These are phyloP conservation scores for Aspergillus pseudoterreus DNA, from an alignment of 2,329 filamentous ascomycete species.

Conservation along the genomic window DNA sequence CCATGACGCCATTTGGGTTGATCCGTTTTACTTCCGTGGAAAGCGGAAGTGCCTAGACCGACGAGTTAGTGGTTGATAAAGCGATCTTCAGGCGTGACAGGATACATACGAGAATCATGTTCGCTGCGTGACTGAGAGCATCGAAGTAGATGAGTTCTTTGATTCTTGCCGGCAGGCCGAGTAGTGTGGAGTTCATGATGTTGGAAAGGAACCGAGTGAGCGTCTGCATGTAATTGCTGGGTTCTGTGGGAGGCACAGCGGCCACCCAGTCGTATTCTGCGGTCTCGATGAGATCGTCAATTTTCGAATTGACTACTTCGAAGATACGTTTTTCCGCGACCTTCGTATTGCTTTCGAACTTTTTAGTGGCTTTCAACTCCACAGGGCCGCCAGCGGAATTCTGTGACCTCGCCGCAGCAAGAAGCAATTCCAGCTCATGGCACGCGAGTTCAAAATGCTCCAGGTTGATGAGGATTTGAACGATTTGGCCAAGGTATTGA, in stretches of 20 bases:
- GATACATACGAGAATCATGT: conserved; percentile 68
- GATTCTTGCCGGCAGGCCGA: conserved; percentile 91
- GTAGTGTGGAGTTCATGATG: conserved; percentile 91
- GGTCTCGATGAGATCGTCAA: conserved; percentile 93
- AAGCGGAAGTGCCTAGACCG: conserved; percentile 66
- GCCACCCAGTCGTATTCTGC: conserved; percentile 91
- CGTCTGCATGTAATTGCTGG: conserved; percentile 93
- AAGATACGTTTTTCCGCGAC: conserved; percentile 97
- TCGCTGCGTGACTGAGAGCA: conserved; percentile 83
- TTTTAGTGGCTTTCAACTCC: conserved; percentile 74
- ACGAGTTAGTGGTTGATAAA: conserved; percentile 10
- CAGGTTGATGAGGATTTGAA: conserved; percentile 95
- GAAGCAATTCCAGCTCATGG: conserved; percentile 77
- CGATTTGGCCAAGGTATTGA: conserved; percentile 95
- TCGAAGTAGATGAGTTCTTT: conserved; percentile 98
- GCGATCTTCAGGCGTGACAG: neutral
- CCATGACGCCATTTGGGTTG: conserved; percentile 77
- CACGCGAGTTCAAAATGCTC: conserved; percentile 96
- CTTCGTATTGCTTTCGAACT: conserved; percentile 88
- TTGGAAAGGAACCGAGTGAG: conserved; percentile 88
- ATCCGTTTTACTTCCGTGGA: conserved; percentile 77
- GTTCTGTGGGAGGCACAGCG: conserved; percentile 62
- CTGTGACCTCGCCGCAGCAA: conserved; percentile 80
- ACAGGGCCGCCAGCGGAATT: conserved; percentile 74
- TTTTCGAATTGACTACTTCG: conserved; percentile 97